phyloP scores from a whole-genome alignment of 129 eudicot species.

The Flaveria trinervia region DNA sequence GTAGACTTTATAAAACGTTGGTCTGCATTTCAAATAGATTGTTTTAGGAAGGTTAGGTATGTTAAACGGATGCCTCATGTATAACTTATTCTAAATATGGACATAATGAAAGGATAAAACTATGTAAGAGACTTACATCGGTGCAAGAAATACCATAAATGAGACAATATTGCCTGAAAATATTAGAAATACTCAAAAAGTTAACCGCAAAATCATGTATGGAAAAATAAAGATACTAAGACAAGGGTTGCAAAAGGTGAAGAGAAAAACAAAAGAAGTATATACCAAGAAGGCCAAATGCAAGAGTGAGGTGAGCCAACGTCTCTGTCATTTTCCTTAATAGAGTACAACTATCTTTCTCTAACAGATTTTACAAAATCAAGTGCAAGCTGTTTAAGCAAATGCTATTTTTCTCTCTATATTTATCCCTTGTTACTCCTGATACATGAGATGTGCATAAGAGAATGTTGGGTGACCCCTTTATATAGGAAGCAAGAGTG shows the following conservation, averaged over 20 bases:
- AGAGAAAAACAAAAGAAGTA: background rate
- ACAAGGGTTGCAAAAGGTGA: no score
- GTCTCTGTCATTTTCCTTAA: constrained; percentile 19
- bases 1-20: constrained; percentile 63
- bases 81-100: background rate
- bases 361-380: background rate
- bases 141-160: constrained; percentile 64
- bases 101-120: no score
- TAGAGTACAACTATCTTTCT: background rate
- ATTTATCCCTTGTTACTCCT: constrained; percentile 2
- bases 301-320: constrained; percentile 38
- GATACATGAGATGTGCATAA: constrained; percentile 20
- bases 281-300: constrained; percentile 45
- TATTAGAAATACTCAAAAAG: background rate
- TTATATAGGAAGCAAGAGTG: constrained; percentile 44
- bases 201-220: background rate
- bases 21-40: constrained; percentile 39
- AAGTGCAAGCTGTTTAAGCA: background rate
- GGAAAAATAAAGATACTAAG: background rate
- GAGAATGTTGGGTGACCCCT: constrained; percentile 23
- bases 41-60: constrained; percentile 7
- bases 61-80: background rate
- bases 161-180: constrained; percentile 55
- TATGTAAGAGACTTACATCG: constrained; percentile 45
- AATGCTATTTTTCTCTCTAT: background rate